Conservation (phyloP, 345 rosid genomes). For the Fremontodendron californicum region DNA sequence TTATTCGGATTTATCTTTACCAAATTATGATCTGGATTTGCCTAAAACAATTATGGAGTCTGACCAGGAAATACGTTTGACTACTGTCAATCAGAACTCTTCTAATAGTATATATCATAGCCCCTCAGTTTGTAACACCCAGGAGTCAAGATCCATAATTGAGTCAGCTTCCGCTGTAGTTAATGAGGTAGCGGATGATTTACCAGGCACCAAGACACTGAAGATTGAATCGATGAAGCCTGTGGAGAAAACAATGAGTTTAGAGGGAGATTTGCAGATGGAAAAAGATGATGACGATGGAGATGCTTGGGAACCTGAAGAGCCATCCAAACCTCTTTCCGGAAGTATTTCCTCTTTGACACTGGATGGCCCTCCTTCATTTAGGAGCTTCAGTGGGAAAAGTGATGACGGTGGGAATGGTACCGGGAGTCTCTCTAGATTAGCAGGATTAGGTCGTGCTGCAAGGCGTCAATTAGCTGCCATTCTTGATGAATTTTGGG, state of each 20-base stretch:
- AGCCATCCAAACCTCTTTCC: slow-evolving; percentile 43
- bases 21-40: slow-evolving; percentile 45
- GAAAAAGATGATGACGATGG: slow-evolving; percentile 63
- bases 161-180: slow-evolving; percentile 17
- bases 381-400: slow-evolving; percentile 74
- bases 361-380: slow-evolving; percentile 79
- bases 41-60: slow-evolving; percentile 53
- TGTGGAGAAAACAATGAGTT: slow-evolving; percentile 49
- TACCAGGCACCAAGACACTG: slow-evolving; percentile 31
- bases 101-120: slow-evolving; percentile 29
- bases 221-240: slow-evolving; percentile 36
- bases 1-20: slow-evolving; percentile 31
- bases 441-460: slow-evolving; percentile 95
- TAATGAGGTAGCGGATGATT: slow-evolving; percentile 37
- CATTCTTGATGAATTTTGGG: slow-evolving; percentile 92
- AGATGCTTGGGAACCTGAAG: slow-evolving; percentile 70
- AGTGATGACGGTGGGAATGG: slow-evolving; percentile 87
- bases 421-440: slow-evolving; percentile 89
- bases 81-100: slow-evolving; percentile 39
- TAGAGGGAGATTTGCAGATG: slow-evolving; percentile 39
- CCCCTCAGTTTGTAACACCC: slow-evolving; percentile 13
- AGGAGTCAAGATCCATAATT: slow-evolving; percentile 1
- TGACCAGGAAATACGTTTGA: slow-evolving; percentile 44
- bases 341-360: slow-evolving; percentile 42
- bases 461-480: slow-evolving; percentile 81